Evolutionary conservation across 352 stramenopile species (phyloP), one percentile per base, ranked within the genome.

Genomic region (Phytopythium litorale): DNA sequence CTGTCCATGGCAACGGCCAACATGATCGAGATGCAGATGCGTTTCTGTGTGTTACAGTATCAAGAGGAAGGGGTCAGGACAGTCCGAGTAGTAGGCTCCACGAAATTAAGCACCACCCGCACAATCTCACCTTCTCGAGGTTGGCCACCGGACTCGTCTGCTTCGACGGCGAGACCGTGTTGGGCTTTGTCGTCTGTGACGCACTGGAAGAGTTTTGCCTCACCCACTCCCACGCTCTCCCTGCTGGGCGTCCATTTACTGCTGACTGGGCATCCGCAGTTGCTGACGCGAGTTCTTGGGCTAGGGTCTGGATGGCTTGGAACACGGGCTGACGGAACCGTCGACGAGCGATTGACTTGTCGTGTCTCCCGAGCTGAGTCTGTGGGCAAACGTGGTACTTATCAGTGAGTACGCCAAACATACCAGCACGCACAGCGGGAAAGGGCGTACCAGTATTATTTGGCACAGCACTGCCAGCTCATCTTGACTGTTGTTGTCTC

Each of bases 1-100:
- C 67, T 76, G 25, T 78, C 51, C 28, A 76, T 30, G 28, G 67
- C 70, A 23, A 78, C 74, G 35, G 63, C 68, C 37, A 81, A 60
- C 30, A 78, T 32, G 23, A 81, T 46, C 21, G 70, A 54, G 25
- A 54, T 37, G 48, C 48, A 54, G 15, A 54, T 54, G 6, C 25
- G 48, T 54, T 37, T 54, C 48, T 54, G 48, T 38, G 1, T 15
- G 33, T 12, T 7, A n/a, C 0, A 11, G 18, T 23, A 53, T n/a
- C 13, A 25, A n/a, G 3, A n/a, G 18, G 12, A 21, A 18, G 12
- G 3, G 25, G 2, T 54, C 25, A 54, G 48, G 21, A 23, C 15
- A 23, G 1, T n/a, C 4, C 1, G 8, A 5, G 35, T 0, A 52
- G 21, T 8, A 13, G 0, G 18, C 9, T 0, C 0, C 25, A 51